Base-by-base conservation (phyloP, 176 grass and related monocot species). In the Pontederia crassipes region DNA sequence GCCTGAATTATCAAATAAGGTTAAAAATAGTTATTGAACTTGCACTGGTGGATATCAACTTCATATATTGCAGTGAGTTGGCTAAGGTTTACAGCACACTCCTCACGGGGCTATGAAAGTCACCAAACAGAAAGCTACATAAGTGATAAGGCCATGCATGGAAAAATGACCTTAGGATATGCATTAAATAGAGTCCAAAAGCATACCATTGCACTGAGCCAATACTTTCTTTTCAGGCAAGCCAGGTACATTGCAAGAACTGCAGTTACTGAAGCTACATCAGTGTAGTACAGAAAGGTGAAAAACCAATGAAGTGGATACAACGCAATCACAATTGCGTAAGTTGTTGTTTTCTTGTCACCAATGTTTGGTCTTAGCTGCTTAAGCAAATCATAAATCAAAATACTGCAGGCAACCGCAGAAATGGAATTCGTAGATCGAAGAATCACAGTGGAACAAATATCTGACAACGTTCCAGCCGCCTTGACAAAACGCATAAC, bases 301-400 rank as follows among this genome's bases (percentile, higher is more conserved):
- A 97, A 97, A 78, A 90, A 90, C 83, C 92, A 91, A 59, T 91
- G 87, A 71, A 88, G 54, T 57, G 87, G 92, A 64, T 91, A 88
- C 70, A 87, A 58, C 49, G 81, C 59, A 58, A 90, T 64, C 57
- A 88, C 32, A 67, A 91, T 88, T 64, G 81, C 70, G 78, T 83
- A 97, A 8, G 3, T 63, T 55, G 78, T 83, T 59, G 87, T 87
- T 45, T 88, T 96, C 73, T 28, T 74, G 57, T 90, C 68, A 61
- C 72, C 79, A 27, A 85, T 79, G 57, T 62, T 67, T 59, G 92
- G 87, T 40, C 61, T 84, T 62, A 97, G 70, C 68, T 59, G 59
- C 56, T 85, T 75, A 72, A 97, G 18, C 47, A 97, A 77, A 48
- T 88, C 92, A 88, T 82, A 77, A 60, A 91, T 53, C 70, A 91